phyloP scores from a whole-genome alignment of 345 rosid species.

The Eucalyptus erythrocorys region DNA sequence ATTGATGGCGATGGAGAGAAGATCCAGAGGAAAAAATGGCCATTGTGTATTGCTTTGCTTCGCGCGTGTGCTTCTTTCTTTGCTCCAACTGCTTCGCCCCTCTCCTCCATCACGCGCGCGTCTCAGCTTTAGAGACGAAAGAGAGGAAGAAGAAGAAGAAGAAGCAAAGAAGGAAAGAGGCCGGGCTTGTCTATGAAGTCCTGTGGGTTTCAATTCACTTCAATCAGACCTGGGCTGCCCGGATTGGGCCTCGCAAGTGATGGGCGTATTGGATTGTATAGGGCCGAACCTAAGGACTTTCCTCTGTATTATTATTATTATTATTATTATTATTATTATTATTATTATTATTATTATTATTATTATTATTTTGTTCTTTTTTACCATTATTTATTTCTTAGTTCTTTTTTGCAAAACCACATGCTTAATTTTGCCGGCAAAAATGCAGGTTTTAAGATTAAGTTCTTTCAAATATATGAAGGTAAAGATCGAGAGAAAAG shows the following conservation, averaged over 20 bases:
- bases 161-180: background rate
- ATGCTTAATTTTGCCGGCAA: too few relatives aligned
- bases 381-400: too few relatives aligned
- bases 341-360: too few relatives aligned
- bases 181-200: background rate
- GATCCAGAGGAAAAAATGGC: background rate
- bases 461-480: background rate
- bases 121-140: background rate
- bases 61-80: background rate
- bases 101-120: background rate
- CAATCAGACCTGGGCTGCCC: background rate
- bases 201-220: background rate
- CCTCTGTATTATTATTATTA: too few relatives aligned
- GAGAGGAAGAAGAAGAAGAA: too few relatives aligned
- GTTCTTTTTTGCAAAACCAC: background rate
- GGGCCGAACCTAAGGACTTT: background rate
- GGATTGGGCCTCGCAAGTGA: background rate
- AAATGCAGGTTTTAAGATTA: fast-evolving
- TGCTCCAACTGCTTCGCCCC: background rate
- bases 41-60: background rate
- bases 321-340: too few relatives aligned
- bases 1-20: too few relatives aligned
- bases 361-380: too few relatives aligned
- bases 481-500: background rate
- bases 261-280: background rate